A percentile compares a stretch with the other conserved stretches of the same genome.
phyloP scores from a whole-genome alignment of 768 basidiomycete species.

The Cystobasidium onofrii region DNA sequence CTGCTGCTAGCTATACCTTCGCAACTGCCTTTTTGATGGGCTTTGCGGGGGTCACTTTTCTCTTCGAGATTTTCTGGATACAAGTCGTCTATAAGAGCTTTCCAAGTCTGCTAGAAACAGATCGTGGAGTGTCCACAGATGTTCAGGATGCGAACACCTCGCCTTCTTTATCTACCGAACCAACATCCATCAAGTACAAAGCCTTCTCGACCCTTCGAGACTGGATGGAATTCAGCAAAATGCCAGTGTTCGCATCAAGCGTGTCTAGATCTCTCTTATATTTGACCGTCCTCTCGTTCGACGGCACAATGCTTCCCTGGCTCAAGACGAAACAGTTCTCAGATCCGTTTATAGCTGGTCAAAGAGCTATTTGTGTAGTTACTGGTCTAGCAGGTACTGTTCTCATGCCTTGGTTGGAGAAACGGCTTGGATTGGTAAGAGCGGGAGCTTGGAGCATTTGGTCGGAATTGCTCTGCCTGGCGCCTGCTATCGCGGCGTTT shows the following conservation, averaged over 20 bases:
- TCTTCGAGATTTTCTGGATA: slow-evolving; percentile 49
- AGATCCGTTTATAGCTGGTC: slow-evolving; percentile 52
- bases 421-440: slow-evolving; percentile 49
- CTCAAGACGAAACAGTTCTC: slow-evolving; percentile 51
- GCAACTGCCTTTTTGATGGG: slow-evolving; percentile 42
- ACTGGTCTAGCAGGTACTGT: slow-evolving; percentile 52
- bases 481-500: slow-evolving; percentile 51
- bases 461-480: slow-evolving; percentile 49
- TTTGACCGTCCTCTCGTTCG: slow-evolving; percentile 51
- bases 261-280: slow-evolving; percentile 50
- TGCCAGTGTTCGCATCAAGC: slow-evolving; percentile 50
- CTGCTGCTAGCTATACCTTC: slow-evolving; percentile 43
- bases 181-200: not conserved
- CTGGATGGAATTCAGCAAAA: slow-evolving; percentile 48
- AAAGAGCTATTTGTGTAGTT: slow-evolving; percentile 51
- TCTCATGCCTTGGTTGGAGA: slow-evolving; percentile 49
- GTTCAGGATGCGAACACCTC: not conserved
- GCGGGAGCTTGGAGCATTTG: slow-evolving; percentile 54
- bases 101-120: not conserved
- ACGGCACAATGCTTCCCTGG: slow-evolving; percentile 54
- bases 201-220: slow-evolving; percentile 34
- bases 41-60: slow-evolving; percentile 46
- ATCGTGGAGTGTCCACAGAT: not conserved
- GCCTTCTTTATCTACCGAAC: not conserved
- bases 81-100: slow-evolving; percentile 7